A percentile compares a stretch with the other conserved stretches of the same genome.
phyloP scores from a whole-genome alignment of 345 rosid genomes.

The rapeseed (Brassica napus) region Da-Ae NC_063434.1:25512001-25512500 shows the following conservation, averaged over 20 bases:
- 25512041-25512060: constrained; percentile 86
- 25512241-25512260: constrained; percentile 89
- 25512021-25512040: constrained; percentile 96
- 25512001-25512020: constrained; percentile 40
- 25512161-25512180: constrained; percentile 83
- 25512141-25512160: constrained; percentile 74
- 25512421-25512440: constrained; percentile 45
- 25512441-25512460: constrained; percentile 21
- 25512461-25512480: constrained; percentile 32
- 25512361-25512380: constrained; percentile 67
- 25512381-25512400: constrained; percentile 82
- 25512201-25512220: constrained; percentile 81
- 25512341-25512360: constrained; percentile 71
- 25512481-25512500: background rate
- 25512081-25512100: constrained; percentile 83
- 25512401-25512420: constrained; percentile 69
- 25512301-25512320: constrained; percentile 75
- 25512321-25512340: constrained; percentile 73
- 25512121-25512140: constrained; percentile 93
- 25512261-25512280: constrained; percentile 66
- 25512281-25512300: constrained; percentile 69
- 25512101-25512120: constrained; percentile 73
- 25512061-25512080: constrained; percentile 82
- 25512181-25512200: constrained; percentile 81
- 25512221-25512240: constrained; percentile 78